Evolutionary conservation across 805 yeast species (phyloP).

Genomic region (Starmerella lactis-condensi): DNA sequence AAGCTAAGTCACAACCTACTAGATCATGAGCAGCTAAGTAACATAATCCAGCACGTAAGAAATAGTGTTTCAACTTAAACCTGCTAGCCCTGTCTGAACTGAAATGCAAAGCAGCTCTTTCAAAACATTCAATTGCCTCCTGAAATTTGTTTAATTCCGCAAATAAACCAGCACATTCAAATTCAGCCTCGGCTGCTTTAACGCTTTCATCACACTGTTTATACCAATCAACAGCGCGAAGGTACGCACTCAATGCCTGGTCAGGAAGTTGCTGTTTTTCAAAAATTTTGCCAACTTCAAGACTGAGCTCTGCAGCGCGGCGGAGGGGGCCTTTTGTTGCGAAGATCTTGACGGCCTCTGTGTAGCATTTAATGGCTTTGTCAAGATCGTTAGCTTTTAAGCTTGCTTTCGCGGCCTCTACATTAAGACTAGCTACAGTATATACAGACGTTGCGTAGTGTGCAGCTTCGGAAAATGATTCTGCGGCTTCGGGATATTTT

Average conservation of each 20-base stretch:
- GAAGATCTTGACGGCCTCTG: slow-evolving; percentile 8
- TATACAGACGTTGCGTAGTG: slow-evolving; percentile 6
- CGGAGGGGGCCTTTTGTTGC: slow-evolving; percentile 12
- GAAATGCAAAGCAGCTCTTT: slow-evolving; percentile 7
- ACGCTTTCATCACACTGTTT: slow-evolving; percentile 6
- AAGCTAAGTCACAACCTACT: slow-evolving; percentile 6
- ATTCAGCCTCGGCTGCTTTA: slow-evolving; percentile 9
- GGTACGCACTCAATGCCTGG: slow-evolving; percentile 8
- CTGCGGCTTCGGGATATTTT: slow-evolving; percentile 10
- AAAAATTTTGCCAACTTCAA: slow-evolving; percentile 12
- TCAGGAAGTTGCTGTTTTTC: slow-evolving; percentile 4
- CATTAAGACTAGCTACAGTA: slow-evolving; percentile 6
- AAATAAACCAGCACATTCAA: slow-evolving; percentile 10
- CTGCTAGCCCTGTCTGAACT: slow-evolving; percentile 4
- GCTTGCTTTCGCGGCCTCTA: slow-evolving; percentile 12
- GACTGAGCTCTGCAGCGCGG: slow-evolving; percentile 11
- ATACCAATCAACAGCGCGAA: slow-evolving; percentile 7
- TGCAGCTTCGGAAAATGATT: slow-evolving; percentile 8
- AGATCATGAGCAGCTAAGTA: slow-evolving; percentile 9
- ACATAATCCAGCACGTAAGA: slow-evolving; percentile 12
- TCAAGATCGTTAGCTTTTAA: slow-evolving; percentile 7
- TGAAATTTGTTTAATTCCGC: slow-evolving; percentile 6
- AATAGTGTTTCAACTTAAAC: slow-evolving; percentile 8
- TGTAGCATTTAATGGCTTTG: slow-evolving; percentile 5
- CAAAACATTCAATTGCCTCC: slow-evolving; percentile 10